Base-by-base conservation (phyloP, 441 rosid genomes). In the Populus hybrid region DNA sequence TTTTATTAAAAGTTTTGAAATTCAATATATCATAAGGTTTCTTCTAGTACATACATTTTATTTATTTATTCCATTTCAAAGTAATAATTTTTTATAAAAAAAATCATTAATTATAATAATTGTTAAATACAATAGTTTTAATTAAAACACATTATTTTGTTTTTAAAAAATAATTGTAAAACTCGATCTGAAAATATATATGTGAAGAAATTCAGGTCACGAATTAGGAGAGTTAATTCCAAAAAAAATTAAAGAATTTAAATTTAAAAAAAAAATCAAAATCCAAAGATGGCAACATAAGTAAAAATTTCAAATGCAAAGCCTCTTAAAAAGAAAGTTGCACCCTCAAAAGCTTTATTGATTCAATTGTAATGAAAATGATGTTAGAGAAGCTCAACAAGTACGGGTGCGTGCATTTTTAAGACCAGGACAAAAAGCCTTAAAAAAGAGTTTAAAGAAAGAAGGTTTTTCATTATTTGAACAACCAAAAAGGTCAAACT, bases 401-500 rank as follows among this genome's bases (percentile, higher is more conserved):
- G 64, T 75, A 18, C 86, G 78, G 70, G 85, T 76, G 30, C 40
- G 81, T 69, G 70, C 68, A 2, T 81, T 86, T 16, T 46, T 35
- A 54, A 79, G 83, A 84, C 66, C 73, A 30, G 85, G 79, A 35
- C 84, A 84, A 72, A 92, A 85, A 75, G 28, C 78, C 54, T 82
- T 91, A 36, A 84, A 85, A 81, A 80, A 85, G 87, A 90, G 67
- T 83, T 72, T 74, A 70, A 83, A 86, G 79, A 86, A 76, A 0
- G 88, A 90, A 32, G 79, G 82, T 26, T 80, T 90, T 73, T 86
- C 93, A 4, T 50, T 82, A 38, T 81, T 88, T 70, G 88, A 86
- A 61, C 97, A 90, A 66, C 85, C 82, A 0, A 96, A 93, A 83
- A 81, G 90, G 79, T 88, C 89, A 65, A 89, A 87, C 76, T 93